These are phyloP conservation scores for Epichloe amarillans DNA, from an alignment of 2,329 filamentous ascomycete species.

Conservation along the genomic window DNA sequence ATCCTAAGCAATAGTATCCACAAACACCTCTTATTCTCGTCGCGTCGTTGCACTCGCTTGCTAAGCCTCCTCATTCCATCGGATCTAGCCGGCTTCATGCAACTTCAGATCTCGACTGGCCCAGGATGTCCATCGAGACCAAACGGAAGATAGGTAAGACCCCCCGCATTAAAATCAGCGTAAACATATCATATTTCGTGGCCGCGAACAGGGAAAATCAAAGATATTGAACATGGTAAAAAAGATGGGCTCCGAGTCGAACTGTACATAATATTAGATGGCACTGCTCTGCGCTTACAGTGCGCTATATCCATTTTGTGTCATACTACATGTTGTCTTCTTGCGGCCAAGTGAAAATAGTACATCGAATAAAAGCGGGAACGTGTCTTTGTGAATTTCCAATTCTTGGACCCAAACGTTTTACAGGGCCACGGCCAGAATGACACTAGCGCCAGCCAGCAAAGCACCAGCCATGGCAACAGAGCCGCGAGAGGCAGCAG, in stretches of 20 bases:
- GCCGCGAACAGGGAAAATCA: background rate
- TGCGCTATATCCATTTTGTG: background rate
- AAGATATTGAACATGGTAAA: slow-evolving; percentile 2
- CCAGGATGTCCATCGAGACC: background rate
- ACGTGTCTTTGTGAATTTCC: background rate
- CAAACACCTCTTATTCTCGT: background rate
- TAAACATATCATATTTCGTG: too few relatives aligned
- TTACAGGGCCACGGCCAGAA: slow-evolving; percentile 19
- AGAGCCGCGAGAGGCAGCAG: slow-evolving; percentile 14
- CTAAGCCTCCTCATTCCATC: background rate
- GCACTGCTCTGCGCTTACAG: slow-evolving; percentile 14
- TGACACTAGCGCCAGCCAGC: slow-evolving; percentile 15
- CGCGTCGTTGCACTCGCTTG: background rate
- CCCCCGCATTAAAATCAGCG: background rate
- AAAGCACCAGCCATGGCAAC: slow-evolving; percentile 13
- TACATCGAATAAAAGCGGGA: slow-evolving; percentile 13
- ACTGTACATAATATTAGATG: slow-evolving; percentile 17
- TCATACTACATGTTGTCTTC: slow-evolving; percentile 14
- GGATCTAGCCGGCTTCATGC: background rate
- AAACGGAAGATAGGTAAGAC: background rate
- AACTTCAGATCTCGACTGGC: background rate
- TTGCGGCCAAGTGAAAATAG: slow-evolving; percentile 11
- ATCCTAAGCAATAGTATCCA: background rate
- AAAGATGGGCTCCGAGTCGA: slow-evolving; percentile 11
- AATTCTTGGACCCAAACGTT: background rate